Evolutionary conservation across 306 rosid genomes (phyloP), one percentile per base, ranked within the genome.

Genomic region (Castanea crenata): DNA sequence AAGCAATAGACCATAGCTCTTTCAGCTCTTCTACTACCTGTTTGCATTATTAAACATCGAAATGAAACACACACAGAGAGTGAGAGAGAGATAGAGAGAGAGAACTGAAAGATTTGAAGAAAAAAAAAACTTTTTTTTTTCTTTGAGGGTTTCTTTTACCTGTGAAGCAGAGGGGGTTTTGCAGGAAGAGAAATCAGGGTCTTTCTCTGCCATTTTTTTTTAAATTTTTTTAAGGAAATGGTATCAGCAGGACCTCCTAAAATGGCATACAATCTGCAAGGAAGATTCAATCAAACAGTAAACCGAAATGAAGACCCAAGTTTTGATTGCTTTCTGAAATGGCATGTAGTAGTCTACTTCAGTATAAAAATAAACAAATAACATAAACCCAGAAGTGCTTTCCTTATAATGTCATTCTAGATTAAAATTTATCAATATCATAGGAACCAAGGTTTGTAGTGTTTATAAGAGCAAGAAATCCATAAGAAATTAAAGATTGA

Each of bases 1-100:
- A 44, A 5, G 93, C 94, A 92, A 95, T 85, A 54, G 88, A 19
- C 97, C 94, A 91, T 2, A 95, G 93, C 52, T 92, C 98, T 75
- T 79, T 88, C n/a, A 91, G 71, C 73, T 95, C 98, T 72, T 91
- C 96, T 31, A 85, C 71, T 5, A 92, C 90, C 99, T 93, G 86
- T 14, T 55, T 31, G 38, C 46, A 69, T 44, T n/a, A 63, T 41
- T 41, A 41, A 8, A 8, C 46, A 41, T 41, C 12, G 46, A 41
- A 16, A 77, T 0, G 59, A 1, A 13, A 4, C 8, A 11, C 21
- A 13, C 5, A 4, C 25, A 49, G 41, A 27, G 8, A 52, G 1
- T 0, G 55, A 13, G 20, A 63, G 41, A 46, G 34, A 20, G 46
- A 64, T 5, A 2, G 32, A 16, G 29, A 49, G 12, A 35, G 21